These are phyloP conservation scores for Termitomyces sp. DNA, from an alignment of 768 basidiomycete genomes.

Conservation along the genomic window DNA sequence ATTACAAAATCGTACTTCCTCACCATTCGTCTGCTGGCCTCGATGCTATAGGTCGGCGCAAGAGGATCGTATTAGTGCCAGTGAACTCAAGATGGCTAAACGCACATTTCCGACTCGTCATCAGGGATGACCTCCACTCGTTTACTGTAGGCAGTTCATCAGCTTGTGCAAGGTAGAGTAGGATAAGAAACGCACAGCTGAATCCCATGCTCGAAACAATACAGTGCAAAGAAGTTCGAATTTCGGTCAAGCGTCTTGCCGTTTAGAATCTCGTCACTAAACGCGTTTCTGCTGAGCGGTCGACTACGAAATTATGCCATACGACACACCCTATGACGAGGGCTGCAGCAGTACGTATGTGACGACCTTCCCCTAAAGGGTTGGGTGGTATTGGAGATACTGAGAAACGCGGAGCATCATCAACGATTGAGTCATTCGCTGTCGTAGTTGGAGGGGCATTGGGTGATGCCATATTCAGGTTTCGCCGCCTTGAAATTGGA, in stretches of 20 bases:
- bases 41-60: slow-evolving; percentile 45
- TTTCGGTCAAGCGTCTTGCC: slow-evolving; percentile 86
- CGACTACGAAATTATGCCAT: neutral
- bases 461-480: slow-evolving; percentile 12
- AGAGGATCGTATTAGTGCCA: neutral
- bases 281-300: neutral
- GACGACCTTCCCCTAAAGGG: slow-evolving; percentile 63
- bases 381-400: slow-evolving; percentile 59
- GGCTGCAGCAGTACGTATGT: slow-evolving; percentile 71
- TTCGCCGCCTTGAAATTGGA: slow-evolving; percentile 1
- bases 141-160: slow-evolving; percentile 46
- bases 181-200: slow-evolving; percentile 50
- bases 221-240: slow-evolving; percentile 83
- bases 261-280: slow-evolving; percentile 87
- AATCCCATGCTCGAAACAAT: slow-evolving; percentile 85
- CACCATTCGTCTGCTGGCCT: slow-evolving; percentile 82
- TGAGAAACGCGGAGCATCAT: slow-evolving; percentile 31
- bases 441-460: neutral
- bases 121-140: slow-evolving; percentile 91
- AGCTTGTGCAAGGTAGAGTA: slow-evolving; percentile 3
- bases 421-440: neutral
- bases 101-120: slow-evolving; percentile 86
- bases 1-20: slow-evolving; percentile 85
- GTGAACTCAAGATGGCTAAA: slow-evolving; percentile 2
- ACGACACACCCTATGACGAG: slow-evolving; percentile 67